Evolutionary conservation across 495 filamentous ascomycete species (phyloP).

Genomic region (Penicillium arizonense): DNA sequence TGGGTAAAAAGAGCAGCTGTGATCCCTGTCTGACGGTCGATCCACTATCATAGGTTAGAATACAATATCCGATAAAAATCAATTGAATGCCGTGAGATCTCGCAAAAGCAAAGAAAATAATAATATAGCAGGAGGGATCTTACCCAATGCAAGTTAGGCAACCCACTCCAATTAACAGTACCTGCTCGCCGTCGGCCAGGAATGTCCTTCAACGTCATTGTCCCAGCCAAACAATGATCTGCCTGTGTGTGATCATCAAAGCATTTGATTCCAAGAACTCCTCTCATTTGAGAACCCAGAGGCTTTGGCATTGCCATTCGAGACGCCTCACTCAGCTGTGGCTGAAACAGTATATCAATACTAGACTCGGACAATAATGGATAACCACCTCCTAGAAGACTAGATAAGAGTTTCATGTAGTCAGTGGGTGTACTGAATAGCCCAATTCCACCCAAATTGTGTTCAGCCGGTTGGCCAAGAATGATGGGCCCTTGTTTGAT

Average conservation of each 20-base stretch:
- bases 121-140: background rate
- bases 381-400: slow-evolving; percentile 10
- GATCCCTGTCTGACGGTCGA: slow-evolving; percentile 6
- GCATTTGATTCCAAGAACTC: slow-evolving; percentile 9
- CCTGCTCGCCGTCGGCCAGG: slow-evolving; percentile 16
- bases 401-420: slow-evolving; percentile 10
- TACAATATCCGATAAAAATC: background rate
- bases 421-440: slow-evolving; percentile 31
- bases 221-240: slow-evolving; percentile 15
- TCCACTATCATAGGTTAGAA: slow-evolving; percentile 3
- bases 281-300: slow-evolving; percentile 15
- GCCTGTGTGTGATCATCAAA: slow-evolving; percentile 4
- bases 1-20: slow-evolving; percentile 11
- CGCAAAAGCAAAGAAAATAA: background rate
- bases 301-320: slow-evolving; percentile 16
- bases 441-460: slow-evolving; percentile 52
- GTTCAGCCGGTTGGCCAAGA: slow-evolving; percentile 16
- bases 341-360: slow-evolving; percentile 15
- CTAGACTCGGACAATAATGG: slow-evolving; percentile 2
- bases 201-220: slow-evolving; percentile 12
- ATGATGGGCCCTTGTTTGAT: background rate
- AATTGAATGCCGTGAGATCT: background rate
- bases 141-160: slow-evolving; percentile 27
- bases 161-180: slow-evolving; percentile 22
- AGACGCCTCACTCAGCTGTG: slow-evolving; percentile 12